These are phyloP conservation scores for Leucocoprinus birnbaumii DNA, from an alignment of 768 basidiomycete species.

Conservation along the genomic window DNA sequence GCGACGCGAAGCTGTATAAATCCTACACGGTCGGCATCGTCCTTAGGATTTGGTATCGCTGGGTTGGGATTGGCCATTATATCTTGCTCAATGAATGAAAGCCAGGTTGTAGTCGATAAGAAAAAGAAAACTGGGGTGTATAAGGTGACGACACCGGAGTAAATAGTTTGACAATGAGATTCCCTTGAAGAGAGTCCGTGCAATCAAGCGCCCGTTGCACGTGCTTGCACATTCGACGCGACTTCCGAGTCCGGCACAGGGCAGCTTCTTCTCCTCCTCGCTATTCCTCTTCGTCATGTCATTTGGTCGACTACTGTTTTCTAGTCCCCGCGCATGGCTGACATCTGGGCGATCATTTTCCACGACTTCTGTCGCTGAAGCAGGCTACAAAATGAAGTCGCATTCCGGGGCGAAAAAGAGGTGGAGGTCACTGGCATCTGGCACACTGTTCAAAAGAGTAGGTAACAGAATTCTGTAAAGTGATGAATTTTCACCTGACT, in stretches of 20 bases:
- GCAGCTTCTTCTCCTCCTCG: no score
- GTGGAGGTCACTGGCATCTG: conserved; percentile 69
- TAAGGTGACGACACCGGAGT: no score
- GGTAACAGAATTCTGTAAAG: conserved; percentile 17
- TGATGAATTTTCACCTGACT: background rate
- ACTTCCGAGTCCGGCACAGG: background rate
- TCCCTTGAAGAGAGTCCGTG: background rate
- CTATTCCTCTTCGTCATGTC: conserved; percentile 17
- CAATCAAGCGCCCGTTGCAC: background rate
- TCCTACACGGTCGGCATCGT: conserved; percentile 80
- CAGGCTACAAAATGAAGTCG: conserved; percentile 76
- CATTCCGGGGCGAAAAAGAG: conserved; percentile 82
- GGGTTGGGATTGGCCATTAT: conserved; percentile 22
- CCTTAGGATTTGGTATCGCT: conserved; percentile 47
- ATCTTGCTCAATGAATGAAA: background rate
- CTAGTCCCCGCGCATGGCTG: conserved; percentile 18
- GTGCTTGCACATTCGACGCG: background rate
- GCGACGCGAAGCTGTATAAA: background rate
- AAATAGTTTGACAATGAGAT: no score
- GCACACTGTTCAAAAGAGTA: conserved; percentile 72
- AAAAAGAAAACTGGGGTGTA: background rate
- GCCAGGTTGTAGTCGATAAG: background rate
- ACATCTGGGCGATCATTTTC: conserved; percentile 50
- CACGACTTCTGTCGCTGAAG: conserved; percentile 48
- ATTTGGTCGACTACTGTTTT: conserved; percentile 8